Conservation (phyloP, 331 rosid species). For the Malus hybrid region DNA sequence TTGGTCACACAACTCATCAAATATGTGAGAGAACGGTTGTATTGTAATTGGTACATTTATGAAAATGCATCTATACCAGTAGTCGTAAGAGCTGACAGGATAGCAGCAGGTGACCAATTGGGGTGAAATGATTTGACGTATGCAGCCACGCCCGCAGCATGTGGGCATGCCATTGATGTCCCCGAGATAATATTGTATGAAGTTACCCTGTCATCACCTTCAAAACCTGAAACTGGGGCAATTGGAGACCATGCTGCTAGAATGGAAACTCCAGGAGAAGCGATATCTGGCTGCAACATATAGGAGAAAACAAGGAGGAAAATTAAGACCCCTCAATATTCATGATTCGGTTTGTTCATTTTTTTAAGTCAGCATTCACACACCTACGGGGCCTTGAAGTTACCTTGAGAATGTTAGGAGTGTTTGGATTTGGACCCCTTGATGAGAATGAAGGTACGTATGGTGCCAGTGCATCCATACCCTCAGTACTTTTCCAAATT, state of each 20-base stretch:
- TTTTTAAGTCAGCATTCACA: no score
- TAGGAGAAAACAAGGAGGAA: neutral
- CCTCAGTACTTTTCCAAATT: slow-evolving; percentile 27
- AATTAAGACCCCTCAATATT: neutral
- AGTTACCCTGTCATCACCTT: neutral
- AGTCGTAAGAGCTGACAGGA: slow-evolving; percentile 17
- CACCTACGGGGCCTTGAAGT: no score
- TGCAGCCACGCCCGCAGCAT: slow-evolving; percentile 3
- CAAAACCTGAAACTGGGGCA: neutral
- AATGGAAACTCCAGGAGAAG: slow-evolving; percentile 15
- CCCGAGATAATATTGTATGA: slow-evolving; percentile 4
- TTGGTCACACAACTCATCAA: neutral
- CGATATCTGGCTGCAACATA: slow-evolving; percentile 11
- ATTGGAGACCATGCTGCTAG: slow-evolving; percentile 11
- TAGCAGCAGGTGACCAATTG: slow-evolving; percentile 29
- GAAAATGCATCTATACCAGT: neutral
- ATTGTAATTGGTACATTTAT: no score
- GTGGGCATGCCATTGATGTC: slow-evolving; percentile 28
- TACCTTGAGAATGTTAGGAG: slow-evolving; percentile 43
- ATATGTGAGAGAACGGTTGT: no score
- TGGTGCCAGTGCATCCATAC: slow-evolving; percentile 26
- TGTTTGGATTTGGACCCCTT: slow-evolving; percentile 39
- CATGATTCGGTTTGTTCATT: neutral
- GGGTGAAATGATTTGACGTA: slow-evolving; percentile 22
- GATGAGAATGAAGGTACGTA: slow-evolving; percentile 33